Evolutionary conservation across 805 yeast genomes (phyloP).

Genomic region (Sporopachydermia lactativora): DNA sequence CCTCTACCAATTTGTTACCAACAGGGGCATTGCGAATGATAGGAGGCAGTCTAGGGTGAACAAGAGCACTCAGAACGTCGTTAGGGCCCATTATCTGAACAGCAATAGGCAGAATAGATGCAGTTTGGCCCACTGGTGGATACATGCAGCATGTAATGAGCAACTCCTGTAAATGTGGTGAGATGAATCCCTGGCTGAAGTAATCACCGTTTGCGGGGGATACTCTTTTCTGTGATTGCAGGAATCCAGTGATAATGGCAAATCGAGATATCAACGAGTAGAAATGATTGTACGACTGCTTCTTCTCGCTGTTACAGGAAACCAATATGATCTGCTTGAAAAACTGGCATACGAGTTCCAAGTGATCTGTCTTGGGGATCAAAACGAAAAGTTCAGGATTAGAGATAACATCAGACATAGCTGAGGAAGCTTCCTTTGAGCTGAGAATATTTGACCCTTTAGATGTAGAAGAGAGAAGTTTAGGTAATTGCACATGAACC

Average conservation of each 20-base stretch:
- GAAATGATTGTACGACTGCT: background rate
- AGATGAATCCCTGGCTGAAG: background rate
- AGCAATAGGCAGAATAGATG: background rate
- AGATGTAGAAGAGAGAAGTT: background rate
- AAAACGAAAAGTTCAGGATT: background rate
- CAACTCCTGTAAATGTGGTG: background rate
- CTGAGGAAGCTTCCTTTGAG: background rate
- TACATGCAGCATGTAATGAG: background rate
- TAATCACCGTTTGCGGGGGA: background rate
- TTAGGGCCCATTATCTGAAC: background rate
- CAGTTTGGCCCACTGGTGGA: background rate
- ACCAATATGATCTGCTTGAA: background rate
- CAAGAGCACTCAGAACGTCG: background rate
- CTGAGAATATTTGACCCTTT: background rate
- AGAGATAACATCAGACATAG: constrained; percentile 1
- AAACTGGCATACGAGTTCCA: background rate
- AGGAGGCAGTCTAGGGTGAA: constrained; percentile 1
- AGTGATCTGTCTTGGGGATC: background rate
- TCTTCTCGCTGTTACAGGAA: background rate
- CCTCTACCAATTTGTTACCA: no score
- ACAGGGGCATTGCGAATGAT: background rate
- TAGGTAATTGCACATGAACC: background rate
- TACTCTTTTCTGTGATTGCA: background rate
- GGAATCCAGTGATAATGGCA: background rate
- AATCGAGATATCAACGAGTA: background rate